Conservation (phyloP, 305 asterid genomes). For the Fraxinus platypoda region DNA sequence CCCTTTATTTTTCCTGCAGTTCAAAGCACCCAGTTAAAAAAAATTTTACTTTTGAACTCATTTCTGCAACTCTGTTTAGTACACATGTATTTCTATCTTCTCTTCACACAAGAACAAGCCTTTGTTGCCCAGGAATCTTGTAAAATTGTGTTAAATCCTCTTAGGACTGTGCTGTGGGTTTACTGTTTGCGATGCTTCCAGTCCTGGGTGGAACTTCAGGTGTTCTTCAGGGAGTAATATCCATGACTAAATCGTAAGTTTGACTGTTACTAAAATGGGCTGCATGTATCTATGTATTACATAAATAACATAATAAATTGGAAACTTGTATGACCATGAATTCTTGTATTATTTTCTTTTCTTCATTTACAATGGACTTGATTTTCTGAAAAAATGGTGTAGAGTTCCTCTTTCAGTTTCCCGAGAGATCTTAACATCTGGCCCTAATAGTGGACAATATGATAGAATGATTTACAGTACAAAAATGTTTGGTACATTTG, state of each 20-base stretch:
- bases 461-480: not conserved
- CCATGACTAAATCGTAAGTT: conserved; percentile 98
- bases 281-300: not conserved
- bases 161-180: conserved; percentile 99
- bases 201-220: conserved; percentile 98
- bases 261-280: not conserved
- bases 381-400: conserved; percentile 1
- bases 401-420: conserved; percentile 1
- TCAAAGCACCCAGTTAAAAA: conserved; percentile 6
- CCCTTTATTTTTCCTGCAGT: not conserved
- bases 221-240: conserved; percentile 84
- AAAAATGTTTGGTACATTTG: not conserved
- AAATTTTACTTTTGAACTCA: not conserved
- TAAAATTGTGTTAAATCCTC: conserved; percentile 17
- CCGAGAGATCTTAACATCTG: conserved; percentile 1
- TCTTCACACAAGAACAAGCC: not conserved
- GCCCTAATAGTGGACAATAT: not conserved
- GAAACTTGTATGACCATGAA: not conserved
- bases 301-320: not conserved
- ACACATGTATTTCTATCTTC: not conserved
- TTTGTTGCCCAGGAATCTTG: not conserved
- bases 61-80: not conserved
- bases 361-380: conserved; percentile 4
- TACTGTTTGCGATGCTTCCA: conserved; percentile 95
- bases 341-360: not conserved